Conservation (phyloP, 2,329 filamentous ascomycete genomes). For the Hypoxylon sp. region DNA sequence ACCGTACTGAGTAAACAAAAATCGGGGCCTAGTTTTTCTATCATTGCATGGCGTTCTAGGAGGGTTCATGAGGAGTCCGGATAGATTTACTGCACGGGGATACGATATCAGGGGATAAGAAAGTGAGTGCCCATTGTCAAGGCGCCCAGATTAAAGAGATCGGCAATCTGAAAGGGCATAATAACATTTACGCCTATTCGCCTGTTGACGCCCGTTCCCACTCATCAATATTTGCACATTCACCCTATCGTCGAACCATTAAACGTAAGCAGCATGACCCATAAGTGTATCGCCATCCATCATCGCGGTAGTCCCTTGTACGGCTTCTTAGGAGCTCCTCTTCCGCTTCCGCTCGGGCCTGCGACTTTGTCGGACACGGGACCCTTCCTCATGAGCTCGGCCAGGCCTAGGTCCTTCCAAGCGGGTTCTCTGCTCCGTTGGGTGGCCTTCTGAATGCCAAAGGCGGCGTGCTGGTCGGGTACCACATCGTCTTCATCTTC, state of each 20-base stretch:
- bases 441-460: constrained; percentile 86
- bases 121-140: constrained; percentile 4
- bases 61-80: constrained; percentile 31
- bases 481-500: constrained; percentile 92
- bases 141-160: constrained; percentile 11
- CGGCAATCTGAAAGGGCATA: not conserved
- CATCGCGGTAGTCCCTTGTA: constrained; percentile 56
- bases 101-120: constrained; percentile 22
- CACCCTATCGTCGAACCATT: constrained; percentile 4
- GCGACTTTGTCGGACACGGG: constrained; percentile 52
- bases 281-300: constrained; percentile 24
- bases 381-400: constrained; percentile 76
- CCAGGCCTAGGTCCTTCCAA: constrained; percentile 85
- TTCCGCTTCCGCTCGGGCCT: constrained; percentile 30
- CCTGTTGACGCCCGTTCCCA: constrained; percentile 11
- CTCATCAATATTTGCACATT: not conserved
- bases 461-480: constrained; percentile 88
- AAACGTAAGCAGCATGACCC: constrained; percentile 1
- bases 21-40: constrained; percentile 25
- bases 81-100: constrained; percentile 18
- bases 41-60: constrained; percentile 48
- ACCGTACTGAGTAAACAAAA: constrained; percentile 14
- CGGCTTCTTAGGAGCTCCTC: constrained; percentile 21
- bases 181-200: constrained; percentile 21
- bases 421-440: constrained; percentile 78